A percentile compares a stretch with the other conserved stretches of the same genome.
These are phyloP conservation scores for Penicillium brevicompactum DNA, from an alignment of 2,329 filamentous ascomycete species.

Conservation along the genomic window DNA sequence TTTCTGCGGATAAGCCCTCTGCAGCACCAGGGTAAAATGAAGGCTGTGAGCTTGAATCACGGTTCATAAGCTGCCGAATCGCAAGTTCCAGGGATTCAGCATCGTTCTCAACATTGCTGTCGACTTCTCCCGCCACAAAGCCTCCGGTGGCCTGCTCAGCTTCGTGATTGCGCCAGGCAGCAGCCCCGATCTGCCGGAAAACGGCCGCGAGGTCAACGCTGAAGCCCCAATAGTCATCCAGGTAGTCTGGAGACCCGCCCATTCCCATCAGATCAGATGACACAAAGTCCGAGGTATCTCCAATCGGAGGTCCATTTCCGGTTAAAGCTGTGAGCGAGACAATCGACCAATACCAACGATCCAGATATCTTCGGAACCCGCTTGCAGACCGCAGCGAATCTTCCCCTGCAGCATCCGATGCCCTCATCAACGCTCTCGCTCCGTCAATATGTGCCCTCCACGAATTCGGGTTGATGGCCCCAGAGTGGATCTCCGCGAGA, in stretches of 20 bases:
- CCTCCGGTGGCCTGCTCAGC: conserved; percentile 8
- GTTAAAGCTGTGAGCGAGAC: conserved; percentile 46
- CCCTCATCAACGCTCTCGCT: conserved; percentile 41
- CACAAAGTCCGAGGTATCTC: conserved; percentile 23
- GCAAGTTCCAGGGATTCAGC: conserved; percentile 38
- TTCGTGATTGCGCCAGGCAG: conserved; percentile 35
- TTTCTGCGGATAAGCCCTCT: conserved; percentile 33
- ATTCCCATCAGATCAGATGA: conserved; percentile 15
- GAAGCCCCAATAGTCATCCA: conserved; percentile 49
- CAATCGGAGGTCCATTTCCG: conserved; percentile 40
- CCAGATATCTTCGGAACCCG: conserved; percentile 41
- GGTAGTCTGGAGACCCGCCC: conserved; percentile 32
- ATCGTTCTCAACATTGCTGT: conserved; percentile 27
- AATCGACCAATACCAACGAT: conserved; percentile 46
- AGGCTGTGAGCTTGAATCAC: conserved; percentile 30
- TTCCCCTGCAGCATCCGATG: conserved; percentile 22
- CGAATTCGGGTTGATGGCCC: conserved; percentile 42
- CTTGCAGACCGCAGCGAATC: conserved; percentile 28
- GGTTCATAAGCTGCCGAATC: conserved; percentile 37
- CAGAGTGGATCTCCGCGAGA: conserved; percentile 46
- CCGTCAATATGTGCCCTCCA: conserved; percentile 49
- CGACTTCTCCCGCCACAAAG: conserved; percentile 22
- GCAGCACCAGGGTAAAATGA: conserved; percentile 40
- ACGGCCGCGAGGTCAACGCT: conserved; percentile 41
- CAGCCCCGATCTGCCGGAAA: conserved; percentile 43